phyloP scores from a whole-genome alignment of 2,329 filamentous ascomycete species.

The Sporothrix brasiliensis region DNA sequence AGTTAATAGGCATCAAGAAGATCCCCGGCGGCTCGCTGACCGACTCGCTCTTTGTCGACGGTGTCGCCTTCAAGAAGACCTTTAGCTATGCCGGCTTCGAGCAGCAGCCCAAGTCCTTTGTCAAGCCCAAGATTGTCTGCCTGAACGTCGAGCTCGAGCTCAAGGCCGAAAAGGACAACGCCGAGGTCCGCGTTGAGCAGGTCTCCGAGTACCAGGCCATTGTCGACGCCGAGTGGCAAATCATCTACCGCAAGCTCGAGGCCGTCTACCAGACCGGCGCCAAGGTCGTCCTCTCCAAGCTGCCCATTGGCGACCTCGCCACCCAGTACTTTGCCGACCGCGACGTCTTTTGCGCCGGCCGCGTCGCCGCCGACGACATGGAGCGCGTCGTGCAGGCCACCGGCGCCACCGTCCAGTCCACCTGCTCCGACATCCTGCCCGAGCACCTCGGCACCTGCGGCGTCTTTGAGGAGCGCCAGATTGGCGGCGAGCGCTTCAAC shows the following conservation, averaged over 20 bases:
- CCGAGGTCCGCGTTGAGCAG: conserved; percentile 95
- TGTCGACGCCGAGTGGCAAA: conserved; percentile 99
- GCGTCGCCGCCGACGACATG: conserved; percentile 88
- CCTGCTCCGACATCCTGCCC: conserved; percentile 89
- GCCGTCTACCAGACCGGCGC: conserved; percentile 90
- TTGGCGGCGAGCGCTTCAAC: conserved; percentile 96
- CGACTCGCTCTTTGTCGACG: conserved; percentile 95
- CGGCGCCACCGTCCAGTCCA: conserved; percentile 88
- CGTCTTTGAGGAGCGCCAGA: conserved; percentile 91
- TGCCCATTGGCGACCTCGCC: conserved; percentile 95
- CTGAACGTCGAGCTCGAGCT: conserved; percentile 97
- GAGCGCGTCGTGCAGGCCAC: conserved; percentile 95
- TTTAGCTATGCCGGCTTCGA: conserved; percentile 99
- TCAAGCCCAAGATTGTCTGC: conserved; percentile 93
- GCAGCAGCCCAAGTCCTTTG: conserved; percentile 96
- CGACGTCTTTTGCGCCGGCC: conserved; percentile 96
- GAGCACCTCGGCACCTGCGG: conserved; percentile 92
- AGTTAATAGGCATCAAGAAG: conserved; percentile 97
- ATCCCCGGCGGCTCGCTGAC: conserved; percentile 94
- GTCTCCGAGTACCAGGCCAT: conserved; percentile 99
- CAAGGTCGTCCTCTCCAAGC: conserved; percentile 95
- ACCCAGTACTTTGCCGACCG: conserved; percentile 98
- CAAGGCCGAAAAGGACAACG: conserved; percentile 99
- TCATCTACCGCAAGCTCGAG: conserved; percentile 99
- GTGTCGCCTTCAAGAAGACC: conserved; percentile 99